Conservation (phyloP, 164 flowering plant species). For the Chloranthus sessilifolius region DNA sequence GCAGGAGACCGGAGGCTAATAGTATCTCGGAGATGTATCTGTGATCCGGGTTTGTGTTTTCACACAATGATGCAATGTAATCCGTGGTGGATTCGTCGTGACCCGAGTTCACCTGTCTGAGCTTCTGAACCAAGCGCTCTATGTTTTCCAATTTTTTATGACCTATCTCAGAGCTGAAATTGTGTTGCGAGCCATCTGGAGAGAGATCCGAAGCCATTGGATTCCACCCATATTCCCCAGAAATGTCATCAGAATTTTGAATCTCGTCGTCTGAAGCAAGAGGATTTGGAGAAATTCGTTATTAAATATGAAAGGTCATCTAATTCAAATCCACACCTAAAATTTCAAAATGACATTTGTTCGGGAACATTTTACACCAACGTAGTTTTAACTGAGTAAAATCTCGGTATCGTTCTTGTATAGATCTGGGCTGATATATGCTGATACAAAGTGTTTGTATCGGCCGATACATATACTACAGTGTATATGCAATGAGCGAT, state of each 20-base stretch:
- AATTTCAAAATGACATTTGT: no score
- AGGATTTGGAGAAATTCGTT: background rate
- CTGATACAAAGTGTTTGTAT: no score
- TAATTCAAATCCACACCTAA: no score
- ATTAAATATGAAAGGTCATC: no score
- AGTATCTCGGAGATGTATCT: slow-evolving; percentile 64
- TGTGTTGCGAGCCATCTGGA: slow-evolving; percentile 13
- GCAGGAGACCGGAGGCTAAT: slow-evolving; percentile 69
- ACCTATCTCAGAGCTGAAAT: slow-evolving; percentile 21
- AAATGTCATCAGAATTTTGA: slow-evolving; percentile 20
- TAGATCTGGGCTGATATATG: no score
- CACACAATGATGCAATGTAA: slow-evolving; percentile 25
- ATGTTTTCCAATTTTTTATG: slow-evolving; percentile 37
- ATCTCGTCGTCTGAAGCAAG: slow-evolving; percentile 34
- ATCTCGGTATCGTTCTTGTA: no score
- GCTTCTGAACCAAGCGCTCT: slow-evolving; percentile 38
- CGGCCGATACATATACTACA: no score
- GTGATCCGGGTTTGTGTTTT: slow-evolving; percentile 43
- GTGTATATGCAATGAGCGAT: no score
- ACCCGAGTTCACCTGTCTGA: slow-evolving; percentile 22
- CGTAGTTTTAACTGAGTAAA: no score
- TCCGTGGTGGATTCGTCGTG: slow-evolving; percentile 28
- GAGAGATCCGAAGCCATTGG: slow-evolving; percentile 12
- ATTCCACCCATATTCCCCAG: slow-evolving; percentile 32
- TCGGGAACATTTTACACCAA: no score